Evolutionary conservation across 139 green algal species (phyloP).

Genomic region (Picochlorum sp.): DNA sequence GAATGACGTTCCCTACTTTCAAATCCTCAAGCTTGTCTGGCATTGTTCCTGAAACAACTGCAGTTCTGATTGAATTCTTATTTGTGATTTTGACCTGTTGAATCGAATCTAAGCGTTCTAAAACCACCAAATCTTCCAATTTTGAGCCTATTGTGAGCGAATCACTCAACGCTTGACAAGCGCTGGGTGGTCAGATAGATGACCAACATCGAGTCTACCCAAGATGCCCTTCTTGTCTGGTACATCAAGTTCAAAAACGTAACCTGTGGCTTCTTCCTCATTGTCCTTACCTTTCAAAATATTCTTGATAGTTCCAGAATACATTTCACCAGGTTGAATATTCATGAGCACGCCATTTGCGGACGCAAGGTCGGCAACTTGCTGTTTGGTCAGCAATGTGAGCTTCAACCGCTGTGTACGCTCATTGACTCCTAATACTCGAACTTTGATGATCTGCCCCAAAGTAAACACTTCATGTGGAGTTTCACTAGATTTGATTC

Average conservation of each 20-base stretch:
- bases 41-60: slow-evolving; percentile 27
- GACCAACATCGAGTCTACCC: slow-evolving; percentile 42
- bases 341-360: slow-evolving; percentile 7
- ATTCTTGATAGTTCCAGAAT: not conserved
- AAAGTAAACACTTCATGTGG: slow-evolving; percentile 44
- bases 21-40: slow-evolving; percentile 36
- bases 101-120: not conserved
- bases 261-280: slow-evolving; percentile 6
- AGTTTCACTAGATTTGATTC: slow-evolving; percentile 46
- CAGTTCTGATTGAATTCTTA: slow-evolving; percentile 58
- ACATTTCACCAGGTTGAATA: not conserved
- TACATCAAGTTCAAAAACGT: slow-evolving; percentile 28
- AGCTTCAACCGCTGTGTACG: slow-evolving; percentile 37
- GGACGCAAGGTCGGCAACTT: slow-evolving; percentile 11
- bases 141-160: slow-evolving; percentile 25
- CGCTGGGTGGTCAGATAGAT: slow-evolving; percentile 73
- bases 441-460: slow-evolving; percentile 26
- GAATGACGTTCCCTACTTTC: slow-evolving; percentile 33
- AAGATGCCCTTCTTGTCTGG: slow-evolving; percentile 39
- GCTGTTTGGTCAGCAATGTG: slow-evolving; percentile 18
- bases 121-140: slow-evolving; percentile 8
- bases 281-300: slow-evolving; percentile 37
- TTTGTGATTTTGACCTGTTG: slow-evolving; percentile 33
- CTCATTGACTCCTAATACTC: slow-evolving; percentile 38
- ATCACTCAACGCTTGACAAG: slow-evolving; percentile 36